These are phyloP conservation scores for Tetraselmis striata DNA, from an alignment of 139 green algal species.

Conservation along the genomic window DNA sequence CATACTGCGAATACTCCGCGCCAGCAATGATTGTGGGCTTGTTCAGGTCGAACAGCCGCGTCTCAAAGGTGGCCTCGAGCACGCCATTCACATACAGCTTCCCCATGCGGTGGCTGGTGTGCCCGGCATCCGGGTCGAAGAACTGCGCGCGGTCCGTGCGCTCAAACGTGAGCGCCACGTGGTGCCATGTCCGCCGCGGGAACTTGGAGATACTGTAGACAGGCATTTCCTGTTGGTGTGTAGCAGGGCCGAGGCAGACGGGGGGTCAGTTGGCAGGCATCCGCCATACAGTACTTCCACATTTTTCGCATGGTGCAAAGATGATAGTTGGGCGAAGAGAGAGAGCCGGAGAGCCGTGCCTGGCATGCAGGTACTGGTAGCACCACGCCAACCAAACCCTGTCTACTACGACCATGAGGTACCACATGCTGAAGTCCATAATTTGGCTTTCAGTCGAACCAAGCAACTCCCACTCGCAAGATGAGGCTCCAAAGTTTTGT, in stretches of 20 bases:
- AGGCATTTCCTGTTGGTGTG: neutral
- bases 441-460: too few species aligned
- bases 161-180: neutral
- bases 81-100: conserved; percentile 16
- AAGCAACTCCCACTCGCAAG: too few species aligned
- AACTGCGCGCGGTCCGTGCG: neutral
- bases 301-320: too few species aligned
- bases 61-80: neutral
- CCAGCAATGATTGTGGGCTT: conserved; percentile 9
- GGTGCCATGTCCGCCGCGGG: conserved; percentile 1
- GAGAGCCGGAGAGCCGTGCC: too few species aligned
- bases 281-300: too few species aligned
- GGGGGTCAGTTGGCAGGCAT: too few species aligned
- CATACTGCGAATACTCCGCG: conserved; percentile 12
- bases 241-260: neutral
- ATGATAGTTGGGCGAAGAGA: too few species aligned
- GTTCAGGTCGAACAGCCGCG: conserved; percentile 8
- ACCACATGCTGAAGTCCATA: too few species aligned
- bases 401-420: too few species aligned
- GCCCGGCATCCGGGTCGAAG: neutral
- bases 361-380: too few species aligned
- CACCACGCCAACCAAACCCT: too few species aligned
- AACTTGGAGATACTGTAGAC: neutral
- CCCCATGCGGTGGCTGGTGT: neutral
- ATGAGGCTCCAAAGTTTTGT: too few species aligned